Conservation (phyloP, 208 protist genomes). For the Leishmania tropica region DNA sequence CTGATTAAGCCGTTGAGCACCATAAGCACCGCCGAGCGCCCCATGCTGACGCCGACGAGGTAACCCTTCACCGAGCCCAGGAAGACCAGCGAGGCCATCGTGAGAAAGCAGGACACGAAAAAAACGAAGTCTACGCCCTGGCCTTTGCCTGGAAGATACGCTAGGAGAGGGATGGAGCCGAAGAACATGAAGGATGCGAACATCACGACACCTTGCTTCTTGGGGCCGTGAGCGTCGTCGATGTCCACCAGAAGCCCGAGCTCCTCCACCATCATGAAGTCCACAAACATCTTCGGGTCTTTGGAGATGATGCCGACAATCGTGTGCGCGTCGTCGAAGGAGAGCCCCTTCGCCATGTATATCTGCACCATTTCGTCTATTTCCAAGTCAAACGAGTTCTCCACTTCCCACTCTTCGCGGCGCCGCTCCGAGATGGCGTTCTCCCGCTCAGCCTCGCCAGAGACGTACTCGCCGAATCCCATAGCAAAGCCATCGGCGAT, state of each 20-base stretch:
- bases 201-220: constrained; percentile 93
- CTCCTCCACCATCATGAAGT: constrained; percentile 96
- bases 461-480: constrained; percentile 96
- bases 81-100: constrained; percentile 68
- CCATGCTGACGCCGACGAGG: constrained; percentile 72
- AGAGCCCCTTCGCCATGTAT: constrained; percentile 93
- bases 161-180: constrained; percentile 89
- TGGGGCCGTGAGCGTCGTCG: constrained; percentile 73
- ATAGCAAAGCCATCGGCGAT: constrained; percentile 95
- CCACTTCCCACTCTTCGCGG: constrained; percentile 94
- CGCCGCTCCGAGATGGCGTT: constrained; percentile 83
- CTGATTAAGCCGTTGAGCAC: constrained; percentile 87
- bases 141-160: constrained; percentile 76
- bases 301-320: constrained; percentile 95
- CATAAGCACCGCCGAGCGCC: constrained; percentile 76
- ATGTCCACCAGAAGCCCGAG: constrained; percentile 87
- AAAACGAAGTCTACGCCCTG: constrained; percentile 80
- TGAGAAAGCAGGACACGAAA: constrained; percentile 80
- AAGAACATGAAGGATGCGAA: constrained; percentile 95
- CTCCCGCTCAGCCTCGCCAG: constrained; percentile 90
- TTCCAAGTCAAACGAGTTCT: constrained; percentile 94
- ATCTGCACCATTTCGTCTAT: constrained; percentile 95
- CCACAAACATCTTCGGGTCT: constrained; percentile 94
- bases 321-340: constrained; percentile 84
- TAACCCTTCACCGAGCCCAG: constrained; percentile 90